Base-by-base conservation (phyloP, 2,329 filamentous ascomycete genomes). In the Hortaea werneckii region DNA sequence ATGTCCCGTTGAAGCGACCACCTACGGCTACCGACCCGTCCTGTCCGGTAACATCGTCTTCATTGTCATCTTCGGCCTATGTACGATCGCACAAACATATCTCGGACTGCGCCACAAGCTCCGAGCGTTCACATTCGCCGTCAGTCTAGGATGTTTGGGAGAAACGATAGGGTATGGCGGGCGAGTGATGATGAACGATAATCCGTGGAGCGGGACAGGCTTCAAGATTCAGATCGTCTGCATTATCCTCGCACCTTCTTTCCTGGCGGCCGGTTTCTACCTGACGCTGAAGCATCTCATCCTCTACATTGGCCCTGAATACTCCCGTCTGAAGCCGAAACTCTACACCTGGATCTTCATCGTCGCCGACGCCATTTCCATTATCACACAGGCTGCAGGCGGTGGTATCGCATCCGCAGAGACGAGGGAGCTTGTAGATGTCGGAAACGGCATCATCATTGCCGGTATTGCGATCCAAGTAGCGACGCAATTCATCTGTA, bases 341-440 rank as follows among this genome's bases (percentile, higher is more conserved):
- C 62, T 69, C 1, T 75, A 75, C 51, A 70, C 72, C 2, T 70
- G 67, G 50, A 68, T 76, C 43, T 76, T 76, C 59, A 70, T 76
- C 46, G 63, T 66, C 3, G 71, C 67, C 55, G 73, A 76, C 49
- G 52, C 72, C 41, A 50, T 70, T 35, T 71, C 67, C 6, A 65
- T 73, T 12, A 48, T 72, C 10, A 59, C 69, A 3, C 69, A 73
- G 54, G 69, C 68, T 8, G 61, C 61, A 1, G 69, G 70, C 30
- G 69, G 69, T 11, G 69, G 67, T 13, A 58, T 70, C 29, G 67
- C 69, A 0, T 63, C 63, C 2, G 54, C 60, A 12, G 61, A 59
- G 6, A 61, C 59, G 3, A 60, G 64, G 29, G 54, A 61, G 30
- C 50, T 65, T 13, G 55, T 68, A 6, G 59, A 60, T 27, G 50